Evolutionary conservation across 495 filamentous ascomycete genomes (phyloP).

Genomic region (Penicillium crystallinum): DNA sequence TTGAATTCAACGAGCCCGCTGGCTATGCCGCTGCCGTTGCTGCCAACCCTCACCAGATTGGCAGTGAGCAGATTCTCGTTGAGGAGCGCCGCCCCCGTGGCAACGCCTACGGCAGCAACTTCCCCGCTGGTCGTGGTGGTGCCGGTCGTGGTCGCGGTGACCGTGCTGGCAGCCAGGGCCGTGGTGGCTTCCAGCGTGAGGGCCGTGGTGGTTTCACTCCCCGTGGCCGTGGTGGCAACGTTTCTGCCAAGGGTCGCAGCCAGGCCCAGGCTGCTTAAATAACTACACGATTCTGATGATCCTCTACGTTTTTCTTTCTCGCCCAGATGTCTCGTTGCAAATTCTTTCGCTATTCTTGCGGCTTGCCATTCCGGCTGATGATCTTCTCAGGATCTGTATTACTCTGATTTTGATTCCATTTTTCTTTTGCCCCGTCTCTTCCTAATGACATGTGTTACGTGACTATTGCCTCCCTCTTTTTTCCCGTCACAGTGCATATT

Average conservation of each 20-base stretch:
- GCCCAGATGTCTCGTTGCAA: background rate
- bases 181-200: constrained; percentile 63
- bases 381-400: constrained; percentile 38
- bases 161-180: constrained; percentile 59
- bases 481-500: constrained; percentile 43
- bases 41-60: constrained; percentile 81
- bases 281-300: background rate
- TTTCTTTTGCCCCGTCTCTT: constrained; percentile 14
- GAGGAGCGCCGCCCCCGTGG: constrained; percentile 83
- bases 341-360: background rate
- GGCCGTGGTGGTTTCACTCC: constrained; percentile 52
- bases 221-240: constrained; percentile 51
- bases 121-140: constrained; percentile 48
- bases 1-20: constrained; percentile 77
- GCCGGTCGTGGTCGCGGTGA: constrained; percentile 63
- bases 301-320: constrained; percentile 7
- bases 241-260: constrained; percentile 44
- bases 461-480: constrained; percentile 23
- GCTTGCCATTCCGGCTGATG: constrained; percentile 3
- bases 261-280: constrained; percentile 46
- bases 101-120: constrained; percentile 57
- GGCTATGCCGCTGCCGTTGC: constrained; percentile 75
- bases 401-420: constrained; percentile 34
- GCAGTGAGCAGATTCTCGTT: constrained; percentile 72
- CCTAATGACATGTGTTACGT: constrained; percentile 49